Evolutionary conservation across 805 yeast species (phyloP).

Genomic region (Myxozyma vanderwaltii): DNA sequence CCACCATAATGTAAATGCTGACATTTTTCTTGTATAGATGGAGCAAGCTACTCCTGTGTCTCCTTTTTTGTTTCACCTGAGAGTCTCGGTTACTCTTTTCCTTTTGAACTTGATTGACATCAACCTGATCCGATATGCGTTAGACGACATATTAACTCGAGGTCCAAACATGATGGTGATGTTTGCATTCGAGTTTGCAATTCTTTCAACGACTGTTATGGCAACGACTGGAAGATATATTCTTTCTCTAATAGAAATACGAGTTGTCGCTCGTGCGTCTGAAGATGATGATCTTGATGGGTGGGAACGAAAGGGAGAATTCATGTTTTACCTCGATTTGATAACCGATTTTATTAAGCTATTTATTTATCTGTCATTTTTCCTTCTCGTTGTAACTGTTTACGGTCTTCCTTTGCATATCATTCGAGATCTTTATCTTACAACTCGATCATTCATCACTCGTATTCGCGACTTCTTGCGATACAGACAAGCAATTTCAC

Average conservation of each 20-base stretch:
- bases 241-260: constrained; percentile 60
- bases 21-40: constrained; percentile 15
- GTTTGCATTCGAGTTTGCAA: constrained; percentile 75
- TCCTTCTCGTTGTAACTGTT: constrained; percentile 51
- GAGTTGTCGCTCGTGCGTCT: constrained; percentile 45
- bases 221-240: constrained; percentile 51
- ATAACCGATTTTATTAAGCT: constrained; percentile 48
- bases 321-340: constrained; percentile 58
- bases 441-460: constrained; percentile 40
- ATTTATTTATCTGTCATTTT: constrained; percentile 50
- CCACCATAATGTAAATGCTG: too few relatives aligned
- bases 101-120: constrained; percentile 55
- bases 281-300: constrained; percentile 53
- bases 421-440: constrained; percentile 53
- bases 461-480: constrained; percentile 39
- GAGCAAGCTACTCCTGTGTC: constrained; percentile 47
- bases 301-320: constrained; percentile 72
- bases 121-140: constrained; percentile 54
- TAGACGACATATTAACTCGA: constrained; percentile 38
- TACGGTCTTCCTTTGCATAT: constrained; percentile 51
- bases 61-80: constrained; percentile 42
- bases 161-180: constrained; percentile 52
- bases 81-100: constrained; percentile 51
- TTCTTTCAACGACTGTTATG: constrained; percentile 58
- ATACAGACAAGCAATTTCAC: constrained; percentile 49